A percentile compares a stretch with the other conserved stretches of the same genome.
These are phyloP conservation scores for Microbotryomycetes sp. DNA, from an alignment of 1,284 basidiomycete genomes.

Conservation along the genomic window DNA sequence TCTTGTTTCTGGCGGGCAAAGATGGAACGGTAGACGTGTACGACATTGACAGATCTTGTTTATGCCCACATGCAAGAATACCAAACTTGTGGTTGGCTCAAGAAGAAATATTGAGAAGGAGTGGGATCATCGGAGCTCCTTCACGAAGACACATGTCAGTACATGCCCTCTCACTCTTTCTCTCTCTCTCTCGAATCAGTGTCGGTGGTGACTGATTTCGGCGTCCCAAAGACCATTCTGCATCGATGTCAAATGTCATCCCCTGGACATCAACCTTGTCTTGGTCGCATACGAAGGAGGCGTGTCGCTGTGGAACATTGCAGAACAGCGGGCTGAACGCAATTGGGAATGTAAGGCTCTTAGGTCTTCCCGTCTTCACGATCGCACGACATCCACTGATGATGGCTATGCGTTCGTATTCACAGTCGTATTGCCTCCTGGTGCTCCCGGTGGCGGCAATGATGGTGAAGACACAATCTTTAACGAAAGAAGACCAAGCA, in stretches of 20 bases:
- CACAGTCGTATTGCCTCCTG: constrained; percentile 57
- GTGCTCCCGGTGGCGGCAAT: constrained; percentile 69
- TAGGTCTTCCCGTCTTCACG: no score
- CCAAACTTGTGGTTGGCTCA: constrained; percentile 51
- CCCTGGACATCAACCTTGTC: constrained; percentile 69
- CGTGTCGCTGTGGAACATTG: constrained; percentile 64
- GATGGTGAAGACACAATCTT: constrained; percentile 55
- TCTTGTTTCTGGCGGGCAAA: constrained; percentile 53
- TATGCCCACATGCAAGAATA: constrained; percentile 40
- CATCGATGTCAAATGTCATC: constrained; percentile 64
- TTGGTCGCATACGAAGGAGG: constrained; percentile 80
- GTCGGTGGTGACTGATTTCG: constrained; percentile 6
- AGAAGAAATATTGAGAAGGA: constrained; percentile 58
- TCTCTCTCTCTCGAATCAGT: not conserved
- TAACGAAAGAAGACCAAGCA: constrained; percentile 61
- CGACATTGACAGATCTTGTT: constrained; percentile 42
- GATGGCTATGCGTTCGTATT: constrained; percentile 58
- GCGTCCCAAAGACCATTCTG: constrained; percentile 48
- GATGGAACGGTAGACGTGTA: constrained; percentile 46
- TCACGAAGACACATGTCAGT: constrained; percentile 44
- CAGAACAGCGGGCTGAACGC: constrained; percentile 46
- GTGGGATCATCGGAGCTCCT: constrained; percentile 51
- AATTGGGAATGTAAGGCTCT: constrained; percentile 23
- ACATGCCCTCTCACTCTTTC: no score
- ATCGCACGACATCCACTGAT: not conserved